Conservation (phyloP, 768 basidiomycete species). For the Favolaschia claudopus region DNA sequence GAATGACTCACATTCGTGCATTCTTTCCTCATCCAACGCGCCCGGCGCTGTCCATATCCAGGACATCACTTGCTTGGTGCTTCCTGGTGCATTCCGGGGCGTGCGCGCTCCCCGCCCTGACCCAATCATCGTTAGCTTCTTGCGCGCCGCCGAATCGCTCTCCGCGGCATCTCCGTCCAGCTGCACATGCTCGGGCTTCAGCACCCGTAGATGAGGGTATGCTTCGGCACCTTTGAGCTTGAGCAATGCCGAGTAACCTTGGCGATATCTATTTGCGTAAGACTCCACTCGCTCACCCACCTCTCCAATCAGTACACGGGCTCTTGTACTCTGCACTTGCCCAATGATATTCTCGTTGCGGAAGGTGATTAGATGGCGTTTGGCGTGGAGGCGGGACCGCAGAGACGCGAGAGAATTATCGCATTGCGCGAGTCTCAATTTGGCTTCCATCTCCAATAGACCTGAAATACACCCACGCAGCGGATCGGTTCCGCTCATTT, state of each 20-base stretch:
- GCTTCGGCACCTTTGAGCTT: not conserved
- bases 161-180: not conserved
- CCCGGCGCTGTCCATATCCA: conserved; percentile 12
- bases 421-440: conserved; percentile 29
- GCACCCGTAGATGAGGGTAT: not conserved
- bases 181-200: not conserved
- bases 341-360: not conserved
- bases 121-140: not conserved
- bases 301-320: not conserved
- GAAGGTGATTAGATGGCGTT: conserved; percentile 29
- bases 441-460: conserved; percentile 27
- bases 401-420: conserved; percentile 28
- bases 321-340: not conserved
- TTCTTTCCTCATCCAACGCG: not conserved
- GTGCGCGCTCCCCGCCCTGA: not conserved
- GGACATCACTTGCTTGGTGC: not conserved
- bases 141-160: not conserved
- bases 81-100: not conserved
- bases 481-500: not conserved
- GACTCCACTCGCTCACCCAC: not conserved
- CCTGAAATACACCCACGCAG: not conserved
- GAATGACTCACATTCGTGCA: conserved; percentile 11
- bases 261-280: not conserved
- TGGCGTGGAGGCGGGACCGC: conserved; percentile 27
- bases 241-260: not conserved